phyloP scores from a whole-genome alignment of 148 eudicot species.

The Camellia lanceoleosa region DNA sequence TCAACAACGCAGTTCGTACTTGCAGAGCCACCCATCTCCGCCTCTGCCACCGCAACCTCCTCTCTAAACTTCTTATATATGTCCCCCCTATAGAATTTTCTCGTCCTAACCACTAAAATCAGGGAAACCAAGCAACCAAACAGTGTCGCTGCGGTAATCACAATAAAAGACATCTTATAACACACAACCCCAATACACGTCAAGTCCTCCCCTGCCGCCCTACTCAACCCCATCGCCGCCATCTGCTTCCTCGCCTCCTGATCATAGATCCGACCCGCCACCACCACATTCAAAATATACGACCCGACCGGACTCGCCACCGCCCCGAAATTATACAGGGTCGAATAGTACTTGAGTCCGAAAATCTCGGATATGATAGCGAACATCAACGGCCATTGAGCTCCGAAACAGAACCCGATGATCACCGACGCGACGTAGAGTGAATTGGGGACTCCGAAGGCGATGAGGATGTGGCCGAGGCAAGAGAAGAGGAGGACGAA shows the following conservation, averaged over 20 bases:
- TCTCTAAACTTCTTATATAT: slow-evolving; percentile 50
- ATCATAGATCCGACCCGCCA: slow-evolving; percentile 43
- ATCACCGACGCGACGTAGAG: slow-evolving; percentile 44
- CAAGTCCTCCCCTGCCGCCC: slow-evolving; percentile 33
- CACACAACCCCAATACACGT: slow-evolving; percentile 38
- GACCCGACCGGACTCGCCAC: slow-evolving; percentile 49
- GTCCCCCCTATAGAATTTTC: slow-evolving; percentile 45
- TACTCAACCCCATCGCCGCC: slow-evolving; percentile 27
- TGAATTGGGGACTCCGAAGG: slow-evolving; percentile 38
- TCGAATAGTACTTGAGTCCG: slow-evolving; percentile 56
- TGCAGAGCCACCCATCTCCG: not conserved
- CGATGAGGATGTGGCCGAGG: slow-evolving; percentile 41
- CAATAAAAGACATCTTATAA: slow-evolving; percentile 35
- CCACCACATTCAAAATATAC: slow-evolving; percentile 39
- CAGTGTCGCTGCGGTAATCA: slow-evolving; percentile 30
- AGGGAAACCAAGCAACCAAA: slow-evolving; percentile 34
- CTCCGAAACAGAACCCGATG: slow-evolving; percentile 52
- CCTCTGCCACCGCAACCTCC: slow-evolving; percentile 14
- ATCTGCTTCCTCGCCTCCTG: slow-evolving; percentile 26
- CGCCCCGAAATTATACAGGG: slow-evolving; percentile 43
- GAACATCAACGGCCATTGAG: slow-evolving; percentile 41
- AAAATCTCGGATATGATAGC: slow-evolving; percentile 54
- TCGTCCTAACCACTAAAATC: slow-evolving; percentile 42
- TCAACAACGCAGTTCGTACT: no score
- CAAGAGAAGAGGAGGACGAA: slow-evolving; percentile 38